These are phyloP conservation scores for Pythium rishiriense DNA, from an alignment of 352 stramenopile species.

Conservation along the genomic window DNA sequence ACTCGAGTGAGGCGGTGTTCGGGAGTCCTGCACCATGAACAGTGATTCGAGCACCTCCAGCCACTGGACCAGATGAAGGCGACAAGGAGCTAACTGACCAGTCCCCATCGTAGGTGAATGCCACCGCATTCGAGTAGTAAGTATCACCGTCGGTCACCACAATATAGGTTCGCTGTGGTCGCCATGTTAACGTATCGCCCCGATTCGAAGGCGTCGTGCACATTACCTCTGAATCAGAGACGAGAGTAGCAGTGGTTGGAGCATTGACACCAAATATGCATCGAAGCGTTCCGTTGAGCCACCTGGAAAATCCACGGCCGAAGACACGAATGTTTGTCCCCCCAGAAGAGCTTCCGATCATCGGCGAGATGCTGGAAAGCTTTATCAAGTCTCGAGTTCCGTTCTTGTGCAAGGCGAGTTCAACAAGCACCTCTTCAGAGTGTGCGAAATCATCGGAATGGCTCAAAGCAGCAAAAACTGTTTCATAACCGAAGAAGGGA, in stretches of 20 bases:
- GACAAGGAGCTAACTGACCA: slow-evolving; percentile 36
- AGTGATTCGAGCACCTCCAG: slow-evolving; percentile 37
- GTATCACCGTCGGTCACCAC: slow-evolving; percentile 54
- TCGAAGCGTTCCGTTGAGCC: slow-evolving; percentile 28
- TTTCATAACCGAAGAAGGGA: slow-evolving; percentile 61
- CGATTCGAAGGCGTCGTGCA: slow-evolving; percentile 44
- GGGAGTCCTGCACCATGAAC: slow-evolving; percentile 30
- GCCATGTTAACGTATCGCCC: slow-evolving; percentile 19
- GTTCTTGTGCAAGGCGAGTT: slow-evolving; percentile 40
- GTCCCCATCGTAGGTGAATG: slow-evolving; percentile 44
- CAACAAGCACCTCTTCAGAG: slow-evolving; percentile 44
- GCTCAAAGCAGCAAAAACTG: slow-evolving; percentile 60
- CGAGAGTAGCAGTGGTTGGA: slow-evolving; percentile 31
- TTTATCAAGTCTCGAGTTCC: slow-evolving; percentile 25
- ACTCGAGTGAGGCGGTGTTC: slow-evolving; percentile 17
- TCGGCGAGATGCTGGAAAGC: slow-evolving; percentile 28
- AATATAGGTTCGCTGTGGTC: slow-evolving; percentile 37
- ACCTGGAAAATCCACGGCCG: slow-evolving; percentile 45
- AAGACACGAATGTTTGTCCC: slow-evolving; percentile 43
- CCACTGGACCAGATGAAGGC: slow-evolving; percentile 32
- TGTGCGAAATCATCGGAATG: slow-evolving; percentile 40
- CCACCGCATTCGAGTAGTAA: slow-evolving; percentile 63
- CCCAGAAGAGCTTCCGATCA: slow-evolving; percentile 32
- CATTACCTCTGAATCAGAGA: slow-evolving; percentile 40
- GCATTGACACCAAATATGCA: slow-evolving; percentile 59